phyloP scores from a whole-genome alignment of 2,329 filamentous ascomycete species.

The Botrytis galanthina region DNA sequence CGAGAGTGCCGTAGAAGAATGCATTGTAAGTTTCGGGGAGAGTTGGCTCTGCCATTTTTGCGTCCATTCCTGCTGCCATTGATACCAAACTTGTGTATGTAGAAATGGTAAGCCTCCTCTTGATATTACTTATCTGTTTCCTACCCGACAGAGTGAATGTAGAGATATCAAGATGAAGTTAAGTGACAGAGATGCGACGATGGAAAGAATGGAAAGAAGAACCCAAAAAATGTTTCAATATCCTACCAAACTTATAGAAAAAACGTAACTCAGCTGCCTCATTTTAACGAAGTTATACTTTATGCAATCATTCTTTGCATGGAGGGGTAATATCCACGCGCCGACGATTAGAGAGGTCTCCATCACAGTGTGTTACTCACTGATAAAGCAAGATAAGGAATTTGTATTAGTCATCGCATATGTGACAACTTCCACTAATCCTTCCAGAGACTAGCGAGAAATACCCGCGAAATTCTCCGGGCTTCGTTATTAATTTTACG shows the following conservation, averaged over 20 bases:
- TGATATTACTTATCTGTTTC: background rate
- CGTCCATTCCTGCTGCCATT: background rate
- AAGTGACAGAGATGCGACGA: background rate
- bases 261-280: background rate
- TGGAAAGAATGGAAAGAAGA: background rate
- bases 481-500: background rate
- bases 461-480: background rate
- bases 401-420: slow-evolving; percentile 4
- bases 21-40: slow-evolving; percentile 23
- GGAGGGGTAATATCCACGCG: background rate
- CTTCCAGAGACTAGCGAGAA: background rate
- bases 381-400: slow-evolving; percentile 8
- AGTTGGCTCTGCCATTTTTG: slow-evolving; percentile 24
- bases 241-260: background rate
- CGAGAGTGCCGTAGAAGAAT: slow-evolving; percentile 31
- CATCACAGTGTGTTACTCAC: background rate
- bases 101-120: background rate
- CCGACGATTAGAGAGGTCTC: background rate
- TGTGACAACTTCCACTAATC: background rate
- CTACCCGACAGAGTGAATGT: background rate
- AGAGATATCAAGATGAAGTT: background rate
- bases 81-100: background rate
- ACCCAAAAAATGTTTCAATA: background rate
- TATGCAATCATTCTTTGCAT: slow-evolving; percentile 4
- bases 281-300: background rate